These are phyloP conservation scores for Paramecium sonneborni DNA, from an alignment of 73 alveolate species.

Conservation along the genomic window DNA sequence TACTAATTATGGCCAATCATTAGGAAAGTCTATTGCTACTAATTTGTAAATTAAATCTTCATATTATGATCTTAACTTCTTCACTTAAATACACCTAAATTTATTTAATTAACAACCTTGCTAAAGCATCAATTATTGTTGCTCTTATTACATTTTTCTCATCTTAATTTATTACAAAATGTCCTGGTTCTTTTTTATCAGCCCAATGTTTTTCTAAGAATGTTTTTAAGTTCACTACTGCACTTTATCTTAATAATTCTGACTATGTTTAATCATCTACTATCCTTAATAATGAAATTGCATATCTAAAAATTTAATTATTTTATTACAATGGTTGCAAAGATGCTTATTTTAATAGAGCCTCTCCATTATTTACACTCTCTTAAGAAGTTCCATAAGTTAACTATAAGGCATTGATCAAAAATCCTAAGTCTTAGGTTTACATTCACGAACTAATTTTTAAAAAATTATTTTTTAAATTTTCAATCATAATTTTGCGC, in stretches of 20 bases:
- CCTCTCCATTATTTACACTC: slow-evolving; percentile 28
- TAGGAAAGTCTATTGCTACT: slow-evolving; percentile 47
- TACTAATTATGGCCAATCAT: slow-evolving; percentile 39
- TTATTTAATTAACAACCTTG: background rate
- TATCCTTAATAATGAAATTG: slow-evolving; percentile 7
- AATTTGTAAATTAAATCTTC: slow-evolving; percentile 36
- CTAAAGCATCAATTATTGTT: slow-evolving; percentile 18
- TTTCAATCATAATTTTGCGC: slow-evolving; percentile 4
- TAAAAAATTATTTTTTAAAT: background rate
- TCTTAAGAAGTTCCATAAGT: slow-evolving; percentile 28
- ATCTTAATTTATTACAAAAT: background rate
- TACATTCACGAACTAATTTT: background rate
- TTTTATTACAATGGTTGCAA: slow-evolving; percentile 7
- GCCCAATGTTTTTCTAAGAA: slow-evolving; percentile 54
- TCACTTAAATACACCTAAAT: background rate
- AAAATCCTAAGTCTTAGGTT: background rate
- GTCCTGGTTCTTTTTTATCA: slow-evolving; percentile 25
- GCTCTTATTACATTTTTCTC: slow-evolving; percentile 4
- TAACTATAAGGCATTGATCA: slow-evolving; percentile 25
- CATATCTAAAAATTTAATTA: slow-evolving; percentile 8
- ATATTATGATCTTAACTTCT: slow-evolving; percentile 41
- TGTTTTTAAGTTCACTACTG: slow-evolving; percentile 38
- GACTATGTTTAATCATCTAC: background rate
- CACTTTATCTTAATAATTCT: slow-evolving; percentile 23
- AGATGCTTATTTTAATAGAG: slow-evolving; percentile 1